Evolutionary conservation across 2,329 filamentous ascomycete species (phyloP).

Genomic region (Drechslerella dactyloides): DNA sequence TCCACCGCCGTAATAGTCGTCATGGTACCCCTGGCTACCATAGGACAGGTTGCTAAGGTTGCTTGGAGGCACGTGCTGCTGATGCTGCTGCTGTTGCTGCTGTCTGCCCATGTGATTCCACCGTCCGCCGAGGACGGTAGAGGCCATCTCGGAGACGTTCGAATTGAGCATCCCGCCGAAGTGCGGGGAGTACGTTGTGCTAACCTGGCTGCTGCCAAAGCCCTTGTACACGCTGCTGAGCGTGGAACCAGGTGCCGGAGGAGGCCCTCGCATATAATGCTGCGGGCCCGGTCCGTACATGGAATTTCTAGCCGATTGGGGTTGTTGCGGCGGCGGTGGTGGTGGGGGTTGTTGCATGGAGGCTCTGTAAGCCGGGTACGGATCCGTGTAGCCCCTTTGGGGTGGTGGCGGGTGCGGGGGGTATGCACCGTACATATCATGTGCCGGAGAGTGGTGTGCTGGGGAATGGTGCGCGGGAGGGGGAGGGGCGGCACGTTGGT

Average conservation of each 20-base stretch:
- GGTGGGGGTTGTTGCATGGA: slow-evolving; percentile 10
- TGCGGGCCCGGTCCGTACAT: slow-evolving; percentile 33
- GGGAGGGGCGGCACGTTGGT: slow-evolving; percentile 27
- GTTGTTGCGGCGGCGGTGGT: slow-evolving; percentile 11
- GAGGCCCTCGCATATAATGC: slow-evolving; percentile 17
- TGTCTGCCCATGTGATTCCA: slow-evolving; percentile 29
- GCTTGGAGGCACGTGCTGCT: slow-evolving; percentile 19
- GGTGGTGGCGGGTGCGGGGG: slow-evolving; percentile 28
- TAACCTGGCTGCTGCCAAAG: slow-evolving; percentile 31
- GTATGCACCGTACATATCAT: slow-evolving; percentile 25
- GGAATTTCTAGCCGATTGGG: slow-evolving; percentile 13
- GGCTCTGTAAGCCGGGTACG: slow-evolving; percentile 26
- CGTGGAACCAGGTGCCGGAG: slow-evolving; percentile 16
- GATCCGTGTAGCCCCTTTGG: slow-evolving; percentile 27
- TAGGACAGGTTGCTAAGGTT: slow-evolving; percentile 48
- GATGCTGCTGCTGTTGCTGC: slow-evolving; percentile 3
- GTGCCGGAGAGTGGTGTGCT: slow-evolving; percentile 18
- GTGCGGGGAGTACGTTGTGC: slow-evolving; percentile 34
- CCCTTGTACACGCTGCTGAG: slow-evolving; percentile 32
- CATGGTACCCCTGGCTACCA: slow-evolving; percentile 25
- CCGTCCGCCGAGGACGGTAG: slow-evolving; percentile 41
- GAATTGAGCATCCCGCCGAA: slow-evolving; percentile 46
- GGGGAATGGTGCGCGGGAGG: slow-evolving; percentile 19
- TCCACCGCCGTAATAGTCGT: slow-evolving; percentile 28
- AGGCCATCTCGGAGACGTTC: slow-evolving; percentile 35